Evolutionary conservation across 768 basidiomycete species (phyloP).

Genomic region (Mycena alexandri): DNA sequence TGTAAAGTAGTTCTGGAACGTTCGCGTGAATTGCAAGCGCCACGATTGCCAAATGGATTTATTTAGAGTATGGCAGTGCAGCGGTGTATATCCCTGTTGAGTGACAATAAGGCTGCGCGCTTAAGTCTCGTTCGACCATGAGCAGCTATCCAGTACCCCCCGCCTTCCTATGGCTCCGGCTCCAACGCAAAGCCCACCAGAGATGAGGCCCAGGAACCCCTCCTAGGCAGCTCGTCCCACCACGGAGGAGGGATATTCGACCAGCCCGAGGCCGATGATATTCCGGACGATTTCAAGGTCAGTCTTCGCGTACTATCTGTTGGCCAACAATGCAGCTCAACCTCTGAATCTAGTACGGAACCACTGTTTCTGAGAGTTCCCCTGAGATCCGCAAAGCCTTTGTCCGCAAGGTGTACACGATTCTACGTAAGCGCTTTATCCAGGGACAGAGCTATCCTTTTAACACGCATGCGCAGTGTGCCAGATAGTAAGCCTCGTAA

Average conservation of each 20-base stretch:
- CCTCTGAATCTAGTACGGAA: conserved; percentile 71
- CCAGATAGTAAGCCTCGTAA: conserved; percentile 69
- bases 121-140: conserved; percentile 51
- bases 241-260: conserved; percentile 71
- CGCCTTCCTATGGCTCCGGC: conserved; percentile 70
- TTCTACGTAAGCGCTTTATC: conserved; percentile 76
- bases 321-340: background rate
- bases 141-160: conserved; percentile 71
- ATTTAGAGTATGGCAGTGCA: too few relatives aligned
- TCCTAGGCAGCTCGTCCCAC: conserved; percentile 67
- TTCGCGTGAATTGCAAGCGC: too few relatives aligned
- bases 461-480: conserved; percentile 59
- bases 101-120: too few relatives aligned
- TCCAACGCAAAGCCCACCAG: conserved; percentile 48
- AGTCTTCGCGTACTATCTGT: background rate
- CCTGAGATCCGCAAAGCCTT: conserved; percentile 87
- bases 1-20: too few relatives aligned
- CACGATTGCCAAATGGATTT: too few relatives aligned
- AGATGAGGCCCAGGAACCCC: conserved; percentile 63
- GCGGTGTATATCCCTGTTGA: too few relatives aligned
- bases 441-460: conserved; percentile 15
- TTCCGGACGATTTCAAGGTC: conserved; percentile 76
- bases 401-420: conserved; percentile 91
- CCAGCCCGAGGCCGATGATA: conserved; percentile 78
- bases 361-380: conserved; percentile 82